Percentiles rank a stretch among this genome's conserved stretches.
Conservation (phyloP, 345 rosid genomes). For the Eucalyptus urophylla region DNA sequence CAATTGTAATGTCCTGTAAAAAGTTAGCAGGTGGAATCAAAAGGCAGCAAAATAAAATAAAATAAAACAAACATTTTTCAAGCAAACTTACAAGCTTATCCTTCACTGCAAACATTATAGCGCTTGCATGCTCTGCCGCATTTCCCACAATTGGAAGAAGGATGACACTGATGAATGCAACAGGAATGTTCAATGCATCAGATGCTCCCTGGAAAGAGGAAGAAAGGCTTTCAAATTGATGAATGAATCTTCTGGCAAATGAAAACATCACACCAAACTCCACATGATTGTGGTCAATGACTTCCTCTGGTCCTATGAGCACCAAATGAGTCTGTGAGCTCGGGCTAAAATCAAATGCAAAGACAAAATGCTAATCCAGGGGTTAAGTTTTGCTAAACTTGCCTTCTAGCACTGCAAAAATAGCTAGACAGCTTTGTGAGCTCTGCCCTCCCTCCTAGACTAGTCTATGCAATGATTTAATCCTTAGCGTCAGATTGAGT, state of each 20-base stretch:
- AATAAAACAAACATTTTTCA: background rate
- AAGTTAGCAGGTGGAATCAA: background rate
- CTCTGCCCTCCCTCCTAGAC: background rate
- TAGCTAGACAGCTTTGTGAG: background rate
- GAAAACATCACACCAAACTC: background rate
- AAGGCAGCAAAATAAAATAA: background rate
- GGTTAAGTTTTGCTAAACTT: background rate
- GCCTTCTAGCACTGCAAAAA: background rate
- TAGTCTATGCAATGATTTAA: background rate
- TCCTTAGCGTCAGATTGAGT: background rate
- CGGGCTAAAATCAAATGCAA: background rate
- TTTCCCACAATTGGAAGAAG: slow-evolving; percentile 43
- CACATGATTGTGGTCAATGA: background rate
- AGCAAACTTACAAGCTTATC: slow-evolving; percentile 37
- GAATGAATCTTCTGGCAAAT: background rate
- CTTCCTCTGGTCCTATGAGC: background rate
- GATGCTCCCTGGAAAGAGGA: slow-evolving; percentile 28
- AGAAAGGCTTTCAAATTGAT: background rate
- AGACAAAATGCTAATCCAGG: background rate
- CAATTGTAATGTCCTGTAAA: slow-evolving; percentile 28
- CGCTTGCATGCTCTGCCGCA: slow-evolving; percentile 51
- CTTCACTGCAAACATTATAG: slow-evolving; percentile 39
- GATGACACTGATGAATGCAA: slow-evolving; percentile 38
- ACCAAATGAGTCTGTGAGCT: background rate
- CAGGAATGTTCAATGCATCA: slow-evolving; percentile 19